Evolutionary conservation across 192 early-diverging fungal species (phyloP).

Genomic region (Entrophospora sp.): DNA sequence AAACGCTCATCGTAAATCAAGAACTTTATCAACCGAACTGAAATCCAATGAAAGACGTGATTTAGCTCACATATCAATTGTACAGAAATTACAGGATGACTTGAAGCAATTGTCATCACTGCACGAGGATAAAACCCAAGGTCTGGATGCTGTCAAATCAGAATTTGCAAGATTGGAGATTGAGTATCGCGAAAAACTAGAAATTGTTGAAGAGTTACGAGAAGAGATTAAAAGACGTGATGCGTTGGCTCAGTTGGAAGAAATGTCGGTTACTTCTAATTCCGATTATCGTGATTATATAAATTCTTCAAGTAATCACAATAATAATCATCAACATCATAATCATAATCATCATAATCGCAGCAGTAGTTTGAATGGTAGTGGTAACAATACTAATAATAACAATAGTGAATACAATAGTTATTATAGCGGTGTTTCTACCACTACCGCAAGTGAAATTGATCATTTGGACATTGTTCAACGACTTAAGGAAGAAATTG

Average conservation of each 20-base stretch:
- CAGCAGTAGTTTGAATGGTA: no score
- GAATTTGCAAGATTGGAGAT: slow-evolving; percentile 7
- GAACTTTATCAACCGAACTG: slow-evolving; percentile 1
- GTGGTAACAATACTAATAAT: no score
- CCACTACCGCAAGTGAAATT: not conserved
- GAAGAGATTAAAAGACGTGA: slow-evolving; percentile 16
- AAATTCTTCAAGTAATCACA: no score
- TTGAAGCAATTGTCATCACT: not conserved
- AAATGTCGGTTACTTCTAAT: not conserved
- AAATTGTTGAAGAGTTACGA: slow-evolving; percentile 15
- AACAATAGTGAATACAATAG: no score
- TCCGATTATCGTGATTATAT: not conserved
- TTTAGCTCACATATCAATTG: not conserved
- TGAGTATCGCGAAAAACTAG: slow-evolving; percentile 8
- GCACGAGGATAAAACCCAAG: slow-evolving; percentile 10
- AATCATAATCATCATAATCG: not conserved
- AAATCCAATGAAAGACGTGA: not conserved
- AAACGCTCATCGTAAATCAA: slow-evolving; percentile 1
- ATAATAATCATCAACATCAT: not conserved
- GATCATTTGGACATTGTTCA: slow-evolving; percentile 8
- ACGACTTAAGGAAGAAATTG: not conserved
- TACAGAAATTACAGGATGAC: slow-evolving; percentile 10
- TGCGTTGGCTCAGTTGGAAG: not conserved
- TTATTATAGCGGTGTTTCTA: no score
- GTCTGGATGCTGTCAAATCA: slow-evolving; percentile 6